These are phyloP conservation scores for Pichia sp. DNA, from an alignment of 1,139 yeast genomes.

Conservation along the genomic window DNA sequence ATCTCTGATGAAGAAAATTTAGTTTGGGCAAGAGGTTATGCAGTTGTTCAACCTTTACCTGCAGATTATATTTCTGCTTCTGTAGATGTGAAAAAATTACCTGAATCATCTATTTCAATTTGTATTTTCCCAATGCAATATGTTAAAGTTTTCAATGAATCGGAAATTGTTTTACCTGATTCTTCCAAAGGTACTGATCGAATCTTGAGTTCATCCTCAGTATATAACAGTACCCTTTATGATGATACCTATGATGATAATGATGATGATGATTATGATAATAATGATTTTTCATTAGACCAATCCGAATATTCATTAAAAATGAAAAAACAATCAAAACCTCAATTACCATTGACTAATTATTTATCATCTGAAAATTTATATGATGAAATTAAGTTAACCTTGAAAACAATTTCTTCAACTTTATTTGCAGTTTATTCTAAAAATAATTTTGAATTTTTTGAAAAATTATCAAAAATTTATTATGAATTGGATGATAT, in stretches of 20 bases:
- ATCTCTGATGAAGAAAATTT: slow-evolving; percentile 23
- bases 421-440: slow-evolving; percentile 68
- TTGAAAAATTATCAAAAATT: slow-evolving; percentile 45
- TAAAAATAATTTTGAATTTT: slow-evolving; percentile 59
- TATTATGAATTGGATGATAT: slow-evolving; percentile 59
- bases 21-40: slow-evolving; percentile 75
- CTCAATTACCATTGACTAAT: slow-evolving; percentile 46
- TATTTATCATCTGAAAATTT: slow-evolving; percentile 40
- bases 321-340: slow-evolving; percentile 29
- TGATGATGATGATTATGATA: background rate
- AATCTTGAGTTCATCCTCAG: slow-evolving; percentile 15
- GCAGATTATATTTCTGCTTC: slow-evolving; percentile 60
- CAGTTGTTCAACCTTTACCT: slow-evolving; percentile 57
- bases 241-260: slow-evolving; percentile 12
- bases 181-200: no score
- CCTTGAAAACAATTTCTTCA: slow-evolving; percentile 51
- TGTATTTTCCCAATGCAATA: slow-evolving; percentile 59
- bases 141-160: slow-evolving; percentile 35
- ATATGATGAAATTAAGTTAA: slow-evolving; percentile 51
- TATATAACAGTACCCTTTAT: slow-evolving; percentile 20
- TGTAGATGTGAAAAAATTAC: slow-evolving; percentile 55
- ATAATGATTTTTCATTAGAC: slow-evolving; percentile 2
- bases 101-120: slow-evolving; percentile 44
- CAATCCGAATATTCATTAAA: slow-evolving; percentile 4
- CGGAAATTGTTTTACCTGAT: no score